Evolutionary conservation across 73 alveolate genomes (phyloP), one percentile per base, ranked within the genome.

Genomic region (Diophrys appendiculata): DNA sequence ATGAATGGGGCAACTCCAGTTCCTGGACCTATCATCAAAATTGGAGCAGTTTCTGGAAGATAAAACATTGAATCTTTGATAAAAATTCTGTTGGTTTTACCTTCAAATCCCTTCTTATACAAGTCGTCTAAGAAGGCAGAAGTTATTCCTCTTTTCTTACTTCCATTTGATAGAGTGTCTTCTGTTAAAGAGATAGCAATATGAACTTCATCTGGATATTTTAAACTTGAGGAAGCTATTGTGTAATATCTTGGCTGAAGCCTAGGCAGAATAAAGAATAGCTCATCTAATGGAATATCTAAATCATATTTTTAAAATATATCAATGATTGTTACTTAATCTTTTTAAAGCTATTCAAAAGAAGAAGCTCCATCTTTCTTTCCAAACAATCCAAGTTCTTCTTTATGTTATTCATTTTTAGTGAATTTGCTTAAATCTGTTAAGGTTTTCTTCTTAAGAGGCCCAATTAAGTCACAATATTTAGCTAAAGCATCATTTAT

Each of bases 1-100:
- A 95, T 91, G 87, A 91, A 95, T 32, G 98, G 99, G 11, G 96
- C 95, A 25, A 95, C 91, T 3, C 99, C 99, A 60, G 98, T 95
- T 28, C 99, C 99, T 33, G 99, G 96, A 53, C 99, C 93, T 68
- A 95, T 83, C 99, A 95, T 95, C 35, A 95, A 43, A 1, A 26
- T 69, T 11, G 78, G 69, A 27, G 35, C 31, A 28, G 79, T 52
- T 1, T 34, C 52, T 13, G 90, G 90, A 25, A 72, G 27, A n/a
- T 34, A 26, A 33, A 82, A 82, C 29, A 33, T 56, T 18, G 90
- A 82, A 33, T 74, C 80, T 68, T 82, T 82, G 52, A 82, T 82
- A 72, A 82, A 82, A 29, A 82, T 65, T 24, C 76, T 52, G 29
- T 72, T 54, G 5, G 78, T 52, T 18, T 29, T 72, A 5, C 32